Percentiles rank a stretch among this genome's conserved stretches.
phyloP scores from a whole-genome alignment of 1,284 basidiomycete species.

The Spongispora temasekensis region DNA sequence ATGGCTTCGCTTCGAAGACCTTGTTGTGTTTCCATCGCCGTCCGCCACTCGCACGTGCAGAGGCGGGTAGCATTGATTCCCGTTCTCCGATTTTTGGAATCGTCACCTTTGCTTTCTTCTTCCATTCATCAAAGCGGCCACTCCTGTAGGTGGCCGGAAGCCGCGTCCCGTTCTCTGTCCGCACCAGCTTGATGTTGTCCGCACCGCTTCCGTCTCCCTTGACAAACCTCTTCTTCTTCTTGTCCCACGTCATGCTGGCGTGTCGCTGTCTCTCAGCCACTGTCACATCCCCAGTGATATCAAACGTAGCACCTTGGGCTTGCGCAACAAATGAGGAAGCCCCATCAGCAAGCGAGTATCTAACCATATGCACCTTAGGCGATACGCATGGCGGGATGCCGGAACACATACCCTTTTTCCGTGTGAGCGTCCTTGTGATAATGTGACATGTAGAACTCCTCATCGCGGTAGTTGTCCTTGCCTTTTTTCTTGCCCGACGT shows the following conservation, averaged over 20 bases:
- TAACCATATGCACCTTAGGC: no score
- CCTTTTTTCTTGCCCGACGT: constrained; percentile 49
- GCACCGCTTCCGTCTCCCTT: constrained; percentile 83
- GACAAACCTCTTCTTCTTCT: constrained; percentile 95
- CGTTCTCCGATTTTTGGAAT: constrained; percentile 84
- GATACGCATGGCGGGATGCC: background rate
- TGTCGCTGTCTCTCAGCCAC: constrained; percentile 64
- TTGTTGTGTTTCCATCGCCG: constrained; percentile 71
- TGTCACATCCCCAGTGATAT: constrained; percentile 77
- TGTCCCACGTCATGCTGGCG: constrained; percentile 81
- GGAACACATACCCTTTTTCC: constrained; percentile 77
- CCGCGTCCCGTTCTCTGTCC: constrained; percentile 88
- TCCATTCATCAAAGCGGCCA: constrained; percentile 96
- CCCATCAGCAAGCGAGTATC: constrained; percentile 86
- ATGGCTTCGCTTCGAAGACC: constrained; percentile 60
- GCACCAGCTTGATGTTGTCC: constrained; percentile 94
- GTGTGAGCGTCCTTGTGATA: constrained; percentile 83
- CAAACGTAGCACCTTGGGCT: constrained; percentile 79
- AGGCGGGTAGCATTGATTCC: constrained; percentile 39
- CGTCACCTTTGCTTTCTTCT: constrained; percentile 68
- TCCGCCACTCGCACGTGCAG: constrained; percentile 41
- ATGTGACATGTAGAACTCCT: constrained; percentile 91
- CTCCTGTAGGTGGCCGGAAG: constrained; percentile 94
- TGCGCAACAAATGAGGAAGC: constrained; percentile 84
- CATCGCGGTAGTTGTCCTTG: constrained; percentile 67